phyloP scores from a whole-genome alignment of 352 stramenopile species.

The Globisporangium spinosum region DNA sequence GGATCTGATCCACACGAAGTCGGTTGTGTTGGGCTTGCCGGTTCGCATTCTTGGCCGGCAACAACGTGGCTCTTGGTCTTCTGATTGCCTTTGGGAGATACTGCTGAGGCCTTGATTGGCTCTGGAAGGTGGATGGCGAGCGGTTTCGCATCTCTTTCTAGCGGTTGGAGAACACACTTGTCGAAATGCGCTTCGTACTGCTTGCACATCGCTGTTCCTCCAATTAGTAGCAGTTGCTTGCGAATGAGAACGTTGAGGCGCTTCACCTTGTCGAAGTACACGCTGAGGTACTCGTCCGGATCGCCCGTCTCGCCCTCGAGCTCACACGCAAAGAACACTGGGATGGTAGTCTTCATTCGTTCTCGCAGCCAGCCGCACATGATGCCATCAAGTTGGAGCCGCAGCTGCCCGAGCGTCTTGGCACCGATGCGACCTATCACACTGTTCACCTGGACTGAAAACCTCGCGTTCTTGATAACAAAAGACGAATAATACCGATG shows the following conservation, averaged over 20 bases:
- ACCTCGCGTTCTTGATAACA: no score
- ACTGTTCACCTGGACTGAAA: no score
- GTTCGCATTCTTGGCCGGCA: no score
- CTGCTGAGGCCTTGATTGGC: neutral
- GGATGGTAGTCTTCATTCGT: neutral
- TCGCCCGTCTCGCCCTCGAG: neutral
- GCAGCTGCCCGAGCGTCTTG: neutral
- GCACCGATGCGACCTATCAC: neutral
- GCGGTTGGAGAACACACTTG: neutral
- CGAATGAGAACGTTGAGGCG: neutral
- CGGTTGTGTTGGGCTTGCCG: no score
- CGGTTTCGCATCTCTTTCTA: neutral
- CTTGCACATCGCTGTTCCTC: neutral
- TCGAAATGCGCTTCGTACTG: neutral
- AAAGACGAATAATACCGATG: neutral
- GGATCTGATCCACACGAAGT: no score
- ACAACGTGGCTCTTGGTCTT: neutral
- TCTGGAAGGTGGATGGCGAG: neutral
- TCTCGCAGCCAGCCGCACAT: neutral
- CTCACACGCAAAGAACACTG: neutral
- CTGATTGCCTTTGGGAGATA: neutral
- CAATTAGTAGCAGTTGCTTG: slow-evolving; percentile 2
- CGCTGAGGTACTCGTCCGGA: neutral
- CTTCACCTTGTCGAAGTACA: neutral
- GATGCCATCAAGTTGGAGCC: neutral